Evolutionary conservation across 2,329 filamentous ascomycete genomes (phyloP).

Genomic region (Alternaria rosae): DNA sequence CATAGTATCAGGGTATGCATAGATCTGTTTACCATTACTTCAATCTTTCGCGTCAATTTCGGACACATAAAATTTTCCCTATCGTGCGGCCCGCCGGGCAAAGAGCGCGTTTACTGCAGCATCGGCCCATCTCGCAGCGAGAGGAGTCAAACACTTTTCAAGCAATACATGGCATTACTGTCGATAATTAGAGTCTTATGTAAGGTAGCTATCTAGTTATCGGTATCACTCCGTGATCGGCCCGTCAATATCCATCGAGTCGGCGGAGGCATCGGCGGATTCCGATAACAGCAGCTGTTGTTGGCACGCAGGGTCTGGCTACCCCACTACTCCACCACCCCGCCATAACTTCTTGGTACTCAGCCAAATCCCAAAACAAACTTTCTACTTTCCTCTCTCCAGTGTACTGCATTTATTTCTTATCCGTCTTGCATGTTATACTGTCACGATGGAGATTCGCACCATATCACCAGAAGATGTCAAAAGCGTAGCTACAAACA

Average conservation of each 20-base stretch:
- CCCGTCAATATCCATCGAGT: constrained; percentile 16
- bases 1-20: constrained; percentile 5
- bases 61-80: not conserved
- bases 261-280: constrained; percentile 16
- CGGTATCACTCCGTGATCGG: constrained; percentile 19
- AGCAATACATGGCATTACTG: not conserved
- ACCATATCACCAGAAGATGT: constrained; percentile 41
- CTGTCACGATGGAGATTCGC: constrained; percentile 42
- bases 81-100: not conserved
- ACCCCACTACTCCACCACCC: constrained; percentile 22
- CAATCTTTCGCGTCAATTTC: not conserved
- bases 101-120: not conserved
- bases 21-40: constrained; percentile 8
- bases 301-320: constrained; percentile 20
- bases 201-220: constrained; percentile 9
- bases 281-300: constrained; percentile 16
- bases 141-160: not conserved
- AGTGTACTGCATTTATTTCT: not conserved
- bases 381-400: not conserved
- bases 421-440: not conserved
- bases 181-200: not conserved
- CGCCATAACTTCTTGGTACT: constrained; percentile 13
- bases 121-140: not conserved
- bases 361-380: constrained; percentile 1
- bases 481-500: constrained; percentile 32